Conservation (phyloP, 768 basidiomycete genomes). For the Gymnopilus dilepis region DNA sequence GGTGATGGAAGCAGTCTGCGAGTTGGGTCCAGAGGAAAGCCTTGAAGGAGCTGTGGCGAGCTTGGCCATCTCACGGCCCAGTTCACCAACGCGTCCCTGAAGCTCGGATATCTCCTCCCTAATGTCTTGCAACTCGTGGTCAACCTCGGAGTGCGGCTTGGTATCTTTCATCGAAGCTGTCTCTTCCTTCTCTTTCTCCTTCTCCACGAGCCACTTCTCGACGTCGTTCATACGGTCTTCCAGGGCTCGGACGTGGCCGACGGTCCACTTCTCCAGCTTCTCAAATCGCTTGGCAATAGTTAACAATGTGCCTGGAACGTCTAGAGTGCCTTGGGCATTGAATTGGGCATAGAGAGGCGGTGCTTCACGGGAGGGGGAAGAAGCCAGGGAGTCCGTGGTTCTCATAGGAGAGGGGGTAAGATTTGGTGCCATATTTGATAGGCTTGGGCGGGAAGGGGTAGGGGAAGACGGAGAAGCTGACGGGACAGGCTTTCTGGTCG, state of each 20-base stretch:
- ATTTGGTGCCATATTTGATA: constrained; percentile 55
- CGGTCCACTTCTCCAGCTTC: constrained; percentile 90
- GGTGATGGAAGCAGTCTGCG: constrained; percentile 50
- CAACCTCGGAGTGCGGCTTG: constrained; percentile 27
- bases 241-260: constrained; percentile 86
- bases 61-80: constrained; percentile 83
- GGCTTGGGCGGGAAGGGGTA: constrained; percentile 59
- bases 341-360: constrained; percentile 83
- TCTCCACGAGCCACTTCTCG: constrained; percentile 88
- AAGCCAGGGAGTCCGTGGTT: constrained; percentile 42
- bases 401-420: constrained; percentile 72
- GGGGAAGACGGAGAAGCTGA: constrained; percentile 67
- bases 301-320: constrained; percentile 75
- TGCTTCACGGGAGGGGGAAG: constrained; percentile 59
- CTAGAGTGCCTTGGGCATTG: constrained; percentile 69
- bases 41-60: constrained; percentile 58
- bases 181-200: constrained; percentile 68
- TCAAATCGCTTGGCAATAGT: constrained; percentile 82
- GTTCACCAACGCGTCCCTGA: constrained; percentile 72
- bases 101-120: constrained; percentile 76
- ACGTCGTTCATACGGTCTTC: constrained; percentile 92
- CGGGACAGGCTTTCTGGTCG: constrained; percentile 52
- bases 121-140: constrained; percentile 55
- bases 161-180: constrained; percentile 21
- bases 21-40: constrained; percentile 56